Percentiles rank a stretch among this genome's conserved stretches.
Evolutionary conservation across 2,329 filamentous ascomycete species (phyloP).

Genomic region (Diaporthe batatas): DNA sequence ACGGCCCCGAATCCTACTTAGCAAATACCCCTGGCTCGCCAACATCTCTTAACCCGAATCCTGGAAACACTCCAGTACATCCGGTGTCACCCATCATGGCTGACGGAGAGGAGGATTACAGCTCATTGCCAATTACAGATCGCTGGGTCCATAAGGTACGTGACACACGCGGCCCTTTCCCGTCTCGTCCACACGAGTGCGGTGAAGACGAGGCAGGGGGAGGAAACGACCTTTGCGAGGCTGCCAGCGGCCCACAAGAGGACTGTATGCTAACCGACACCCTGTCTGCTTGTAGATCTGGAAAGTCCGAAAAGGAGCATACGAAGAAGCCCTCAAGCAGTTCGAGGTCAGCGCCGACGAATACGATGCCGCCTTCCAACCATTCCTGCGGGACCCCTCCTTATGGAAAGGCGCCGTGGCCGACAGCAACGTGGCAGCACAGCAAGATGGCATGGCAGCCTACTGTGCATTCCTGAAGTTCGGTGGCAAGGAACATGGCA

Average conservation of each 20-base stretch:
- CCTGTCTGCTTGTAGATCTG: conserved; percentile 71
- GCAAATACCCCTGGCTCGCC: not conserved
- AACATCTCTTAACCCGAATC: not conserved
- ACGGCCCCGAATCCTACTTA: conserved; percentile 18
- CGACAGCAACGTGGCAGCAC: conserved; percentile 96
- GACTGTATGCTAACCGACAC: conserved; percentile 2
- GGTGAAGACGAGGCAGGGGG: not conserved
- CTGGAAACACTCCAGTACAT: not conserved
- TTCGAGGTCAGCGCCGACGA: conserved; percentile 90
- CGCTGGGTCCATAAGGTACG: conserved; percentile 85
- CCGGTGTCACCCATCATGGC: conserved; percentile 68
- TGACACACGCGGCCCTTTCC: conserved; percentile 1
- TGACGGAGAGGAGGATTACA: conserved; percentile 86
- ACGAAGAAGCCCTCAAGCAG: conserved; percentile 90
- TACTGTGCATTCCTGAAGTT: conserved; percentile 94
- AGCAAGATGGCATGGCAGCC: conserved; percentile 90
- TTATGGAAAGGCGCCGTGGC: conserved; percentile 94
- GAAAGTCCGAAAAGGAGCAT: conserved; percentile 96
- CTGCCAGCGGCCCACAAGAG: not conserved
- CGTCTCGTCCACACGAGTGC: not conserved
- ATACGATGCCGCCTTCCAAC: conserved; percentile 84
- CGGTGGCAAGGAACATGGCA: conserved; percentile 82
- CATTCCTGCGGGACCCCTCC: conserved; percentile 86
- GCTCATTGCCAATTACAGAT: conserved; percentile 81
- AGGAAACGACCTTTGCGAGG: not conserved